Percentiles rank a stretch among this genome's conserved stretches.
Evolutionary conservation across 257 asterid genomes (phyloP).

Genomic region (Nicotiana tabacum): DNA sequence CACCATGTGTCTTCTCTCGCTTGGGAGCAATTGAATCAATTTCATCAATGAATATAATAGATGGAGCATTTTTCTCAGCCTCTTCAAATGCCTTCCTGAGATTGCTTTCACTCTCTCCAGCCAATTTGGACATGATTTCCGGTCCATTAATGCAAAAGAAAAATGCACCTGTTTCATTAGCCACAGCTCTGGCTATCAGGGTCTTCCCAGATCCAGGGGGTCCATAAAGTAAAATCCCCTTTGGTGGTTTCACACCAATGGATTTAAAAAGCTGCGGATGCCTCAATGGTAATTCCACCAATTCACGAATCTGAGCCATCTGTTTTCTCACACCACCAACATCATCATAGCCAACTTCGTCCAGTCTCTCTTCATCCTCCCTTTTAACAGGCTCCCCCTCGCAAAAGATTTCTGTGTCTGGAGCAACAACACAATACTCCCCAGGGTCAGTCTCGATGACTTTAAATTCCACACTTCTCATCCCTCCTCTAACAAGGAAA

Average conservation of each 20-base stretch:
- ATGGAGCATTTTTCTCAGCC: slow-evolving; percentile 63
- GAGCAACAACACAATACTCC: slow-evolving; percentile 70
- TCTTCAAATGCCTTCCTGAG: slow-evolving; percentile 65
- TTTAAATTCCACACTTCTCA: slow-evolving; percentile 68
- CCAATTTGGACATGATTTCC: slow-evolving; percentile 59
- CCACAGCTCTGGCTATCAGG: slow-evolving; percentile 55
- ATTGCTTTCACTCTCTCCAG: slow-evolving; percentile 64
- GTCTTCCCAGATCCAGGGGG: slow-evolving; percentile 66
- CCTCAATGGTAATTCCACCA: slow-evolving; percentile 65
- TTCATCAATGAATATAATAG: slow-evolving; percentile 53
- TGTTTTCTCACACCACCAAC: slow-evolving; percentile 77
- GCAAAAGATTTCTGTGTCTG: slow-evolving; percentile 65
- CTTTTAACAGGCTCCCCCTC: slow-evolving; percentile 67
- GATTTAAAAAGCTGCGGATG: slow-evolving; percentile 72
- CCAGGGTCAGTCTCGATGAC: slow-evolving; percentile 64
- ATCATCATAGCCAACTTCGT: slow-evolving; percentile 68
- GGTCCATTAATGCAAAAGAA: slow-evolving; percentile 60
- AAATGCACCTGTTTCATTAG: slow-evolving; percentile 60
- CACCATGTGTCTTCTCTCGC: slow-evolving; percentile 60
- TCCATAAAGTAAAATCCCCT: slow-evolving; percentile 57
- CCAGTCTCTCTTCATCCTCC: slow-evolving; percentile 62
- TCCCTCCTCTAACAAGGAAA: slow-evolving; percentile 67
- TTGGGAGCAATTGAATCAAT: slow-evolving; percentile 64
- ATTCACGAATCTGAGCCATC: slow-evolving; percentile 75
- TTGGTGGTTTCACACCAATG: slow-evolving; percentile 69